Percentiles rank a stretch among this genome's conserved stretches.
These are phyloP conservation scores for Boletus sensibilis DNA, from an alignment of 768 basidiomycete genomes.

Conservation along the genomic window DNA sequence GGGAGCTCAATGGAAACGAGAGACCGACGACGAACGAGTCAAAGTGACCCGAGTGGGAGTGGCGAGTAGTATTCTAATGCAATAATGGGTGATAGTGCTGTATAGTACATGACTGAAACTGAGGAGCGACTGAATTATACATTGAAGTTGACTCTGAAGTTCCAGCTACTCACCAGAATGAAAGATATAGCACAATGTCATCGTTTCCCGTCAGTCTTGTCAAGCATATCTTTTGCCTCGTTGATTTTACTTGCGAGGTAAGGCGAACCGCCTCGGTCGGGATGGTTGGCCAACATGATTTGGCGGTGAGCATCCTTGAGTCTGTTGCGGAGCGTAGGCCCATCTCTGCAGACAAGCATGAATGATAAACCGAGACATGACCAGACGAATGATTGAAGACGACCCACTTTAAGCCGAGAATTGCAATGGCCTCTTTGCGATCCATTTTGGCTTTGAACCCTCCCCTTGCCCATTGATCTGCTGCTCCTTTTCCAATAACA, in stretches of 20 bases:
- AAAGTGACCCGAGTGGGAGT: conserved; percentile 3
- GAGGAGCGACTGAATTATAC: conserved; percentile 1
- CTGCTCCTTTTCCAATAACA: conserved; percentile 53
- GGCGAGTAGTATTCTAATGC: conserved; percentile 20
- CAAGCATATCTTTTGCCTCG: conserved; percentile 92
- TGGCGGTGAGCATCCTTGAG: conserved; percentile 95
- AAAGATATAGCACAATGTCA: conserved; percentile 10
- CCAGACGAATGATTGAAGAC: background rate
- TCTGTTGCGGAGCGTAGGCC: conserved; percentile 65
- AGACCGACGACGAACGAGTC: background rate
- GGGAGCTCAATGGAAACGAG: background rate
- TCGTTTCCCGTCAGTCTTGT: conserved; percentile 66
- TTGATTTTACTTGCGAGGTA: conserved; percentile 99
- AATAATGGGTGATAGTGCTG: conserved; percentile 11
- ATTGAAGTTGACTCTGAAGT: background rate
- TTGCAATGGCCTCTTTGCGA: conserved; percentile 84
- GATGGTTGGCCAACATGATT: conserved; percentile 98
- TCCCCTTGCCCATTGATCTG: conserved; percentile 87
- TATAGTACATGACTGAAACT: conserved; percentile 22
- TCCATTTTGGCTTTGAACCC: conserved; percentile 98
- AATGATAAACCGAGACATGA: background rate
- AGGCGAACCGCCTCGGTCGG: conserved; percentile 97
- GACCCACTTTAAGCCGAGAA: conserved; percentile 89
- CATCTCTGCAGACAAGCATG: conserved; percentile 57
- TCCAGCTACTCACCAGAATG: conserved; percentile 7